Percentiles rank a stretch among this genome's conserved stretches.
These are phyloP conservation scores for Leishmania major DNA, from an alignment of 208 protist genomes.

Conservation along the genomic window DNA sequence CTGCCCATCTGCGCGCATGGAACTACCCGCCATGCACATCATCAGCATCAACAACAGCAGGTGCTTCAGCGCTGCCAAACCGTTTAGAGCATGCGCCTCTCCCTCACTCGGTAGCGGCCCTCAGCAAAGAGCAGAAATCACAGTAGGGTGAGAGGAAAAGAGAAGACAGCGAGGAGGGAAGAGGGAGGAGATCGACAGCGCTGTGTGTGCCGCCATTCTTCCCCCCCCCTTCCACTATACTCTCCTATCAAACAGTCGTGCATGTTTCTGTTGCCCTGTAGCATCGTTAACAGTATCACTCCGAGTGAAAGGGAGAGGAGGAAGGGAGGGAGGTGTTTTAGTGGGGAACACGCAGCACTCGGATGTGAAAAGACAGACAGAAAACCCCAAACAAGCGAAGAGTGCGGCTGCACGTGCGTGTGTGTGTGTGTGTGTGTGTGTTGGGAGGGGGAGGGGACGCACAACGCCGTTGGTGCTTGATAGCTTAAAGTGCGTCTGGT, in stretches of 20 bases:
- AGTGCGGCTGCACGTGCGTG: not conserved
- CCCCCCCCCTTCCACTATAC: not conserved
- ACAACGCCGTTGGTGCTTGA: not conserved
- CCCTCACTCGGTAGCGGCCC: not conserved
- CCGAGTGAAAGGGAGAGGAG: not conserved
- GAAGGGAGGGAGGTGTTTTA: not conserved
- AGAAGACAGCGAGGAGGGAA: too few species aligned
- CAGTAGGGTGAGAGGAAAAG: not conserved
- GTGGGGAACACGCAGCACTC: not conserved
- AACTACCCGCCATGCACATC: not conserved
- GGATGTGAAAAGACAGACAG: not conserved
- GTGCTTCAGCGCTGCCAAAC: not conserved
- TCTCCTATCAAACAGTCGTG: not conserved
- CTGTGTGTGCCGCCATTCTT: not conserved
- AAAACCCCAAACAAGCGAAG: not conserved
- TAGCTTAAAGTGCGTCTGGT: conserved; percentile 56
- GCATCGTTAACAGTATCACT: not conserved
- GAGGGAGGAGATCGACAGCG: not conserved
- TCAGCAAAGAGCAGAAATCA: not conserved
- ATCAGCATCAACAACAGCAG: not conserved
- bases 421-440: not conserved
- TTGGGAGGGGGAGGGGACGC: too few species aligned
- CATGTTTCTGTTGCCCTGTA: not conserved
- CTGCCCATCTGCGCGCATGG: not conserved
- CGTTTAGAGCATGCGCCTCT: not conserved